Evolutionary conservation across 345 rosid genomes (phyloP).

Genomic region (Tarenaya hassleriana): DNA sequence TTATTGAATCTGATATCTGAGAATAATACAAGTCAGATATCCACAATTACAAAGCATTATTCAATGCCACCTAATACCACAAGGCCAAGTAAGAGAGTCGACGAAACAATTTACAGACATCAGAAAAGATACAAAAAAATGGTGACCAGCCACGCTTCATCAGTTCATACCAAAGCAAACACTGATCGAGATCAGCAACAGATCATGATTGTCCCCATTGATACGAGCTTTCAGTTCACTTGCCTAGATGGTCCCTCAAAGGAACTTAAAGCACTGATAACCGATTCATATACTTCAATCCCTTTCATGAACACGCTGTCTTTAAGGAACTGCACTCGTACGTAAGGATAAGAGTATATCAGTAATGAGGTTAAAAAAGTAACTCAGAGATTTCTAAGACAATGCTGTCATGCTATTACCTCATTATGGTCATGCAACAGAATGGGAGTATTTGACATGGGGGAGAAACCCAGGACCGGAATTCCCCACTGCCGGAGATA

Average conservation of each 20-base stretch:
- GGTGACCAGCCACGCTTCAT: neutral
- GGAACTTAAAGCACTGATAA: conserved; percentile 60
- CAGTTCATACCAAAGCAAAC: conserved; percentile 10
- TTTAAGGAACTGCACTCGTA: conserved; percentile 50
- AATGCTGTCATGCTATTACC: conserved; percentile 35
- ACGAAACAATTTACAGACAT: neutral
- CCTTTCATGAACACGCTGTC: conserved; percentile 70
- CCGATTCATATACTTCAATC: conserved; percentile 66
- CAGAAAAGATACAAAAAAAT: neutral
- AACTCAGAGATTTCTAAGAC: neutral
- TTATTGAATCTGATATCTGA: neutral
- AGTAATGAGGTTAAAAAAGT: neutral
- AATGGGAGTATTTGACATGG: conserved; percentile 76
- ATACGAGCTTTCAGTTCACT: conserved; percentile 20
- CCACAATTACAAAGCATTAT: conserved; percentile 18
- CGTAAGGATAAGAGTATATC: conserved; percentile 3
- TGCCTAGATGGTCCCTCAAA: conserved; percentile 38
- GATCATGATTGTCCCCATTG: neutral
- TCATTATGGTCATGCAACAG: conserved; percentile 85
- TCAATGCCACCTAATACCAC: conserved; percentile 3
- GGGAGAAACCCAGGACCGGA: conserved; percentile 81
- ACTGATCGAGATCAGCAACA: conserved; percentile 6
- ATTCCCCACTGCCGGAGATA: conserved; percentile 60
- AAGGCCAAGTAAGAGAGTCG: neutral
- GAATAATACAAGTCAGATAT: conserved; percentile 7